phyloP scores from a whole-genome alignment of 306 rosid genomes.

The Cicer cuneatum region DNA sequence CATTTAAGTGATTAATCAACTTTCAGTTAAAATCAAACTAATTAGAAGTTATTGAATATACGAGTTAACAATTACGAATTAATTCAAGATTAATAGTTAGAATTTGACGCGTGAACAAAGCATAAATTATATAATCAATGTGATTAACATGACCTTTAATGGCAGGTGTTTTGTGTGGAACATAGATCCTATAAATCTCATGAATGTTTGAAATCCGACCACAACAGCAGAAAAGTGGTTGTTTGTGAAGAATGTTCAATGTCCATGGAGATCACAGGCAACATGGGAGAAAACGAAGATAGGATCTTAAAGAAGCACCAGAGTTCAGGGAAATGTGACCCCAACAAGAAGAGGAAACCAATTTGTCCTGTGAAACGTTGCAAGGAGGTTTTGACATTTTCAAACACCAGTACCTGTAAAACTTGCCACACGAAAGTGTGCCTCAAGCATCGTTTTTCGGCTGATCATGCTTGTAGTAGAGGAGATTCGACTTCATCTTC shows the following conservation, averaged over 20 bases:
- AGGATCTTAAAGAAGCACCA: slow-evolving; percentile 59
- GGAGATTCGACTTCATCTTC: background rate
- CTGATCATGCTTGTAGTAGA: slow-evolving; percentile 68
- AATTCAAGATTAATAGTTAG: background rate
- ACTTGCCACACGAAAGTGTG: slow-evolving; percentile 76
- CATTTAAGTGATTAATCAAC: too few relatives aligned
- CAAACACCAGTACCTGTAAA: slow-evolving; percentile 73
- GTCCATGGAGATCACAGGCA: slow-evolving; percentile 73
- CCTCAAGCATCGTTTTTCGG: slow-evolving; percentile 84
- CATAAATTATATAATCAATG: background rate
- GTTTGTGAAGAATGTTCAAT: slow-evolving; percentile 76
- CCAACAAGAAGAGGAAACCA: slow-evolving; percentile 76
- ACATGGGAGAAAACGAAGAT: slow-evolving; percentile 51
- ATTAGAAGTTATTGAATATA: too few relatives aligned
- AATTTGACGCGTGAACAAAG: too few relatives aligned
- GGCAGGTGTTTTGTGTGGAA: slow-evolving; percentile 80
- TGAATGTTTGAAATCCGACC: slow-evolving; percentile 70
- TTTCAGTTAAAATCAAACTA: too few relatives aligned
- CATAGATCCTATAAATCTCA: slow-evolving; percentile 82
- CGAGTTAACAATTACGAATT: background rate
- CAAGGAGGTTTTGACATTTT: slow-evolving; percentile 75
- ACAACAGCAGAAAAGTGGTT: slow-evolving; percentile 77
- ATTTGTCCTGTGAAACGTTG: slow-evolving; percentile 75
- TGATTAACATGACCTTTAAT: background rate
- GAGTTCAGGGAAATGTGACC: slow-evolving; percentile 74